Evolutionary conservation across 176 grass and related monocot species (phyloP).

Genomic region (Oryza glumipatula): DNA sequence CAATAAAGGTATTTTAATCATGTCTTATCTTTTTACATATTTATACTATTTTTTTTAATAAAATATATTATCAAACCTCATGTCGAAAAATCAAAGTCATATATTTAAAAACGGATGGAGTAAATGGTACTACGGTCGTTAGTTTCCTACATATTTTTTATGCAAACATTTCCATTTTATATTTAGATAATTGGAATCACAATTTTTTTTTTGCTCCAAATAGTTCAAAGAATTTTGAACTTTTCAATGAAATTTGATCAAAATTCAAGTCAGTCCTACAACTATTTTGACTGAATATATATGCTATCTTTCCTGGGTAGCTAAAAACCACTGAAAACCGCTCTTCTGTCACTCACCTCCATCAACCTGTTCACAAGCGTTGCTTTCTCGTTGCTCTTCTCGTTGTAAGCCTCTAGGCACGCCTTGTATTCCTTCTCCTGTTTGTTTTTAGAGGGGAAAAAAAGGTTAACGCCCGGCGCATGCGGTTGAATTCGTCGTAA

Average conservation of each 20-base stretch:
- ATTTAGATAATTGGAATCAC: background rate
- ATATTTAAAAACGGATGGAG: too few relatives aligned
- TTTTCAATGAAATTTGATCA: background rate
- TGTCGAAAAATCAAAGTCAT: too few relatives aligned
- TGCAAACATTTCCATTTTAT: background rate
- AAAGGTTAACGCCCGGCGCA: background rate
- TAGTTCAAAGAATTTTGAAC: background rate
- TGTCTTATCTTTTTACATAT: too few relatives aligned
- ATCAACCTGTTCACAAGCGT: conserved; percentile 44
- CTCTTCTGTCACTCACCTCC: conserved; percentile 26
- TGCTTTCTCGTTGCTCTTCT: conserved; percentile 52
- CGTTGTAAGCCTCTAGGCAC: conserved; percentile 42
- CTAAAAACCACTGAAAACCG: background rate
- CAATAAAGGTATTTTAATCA: too few relatives aligned
- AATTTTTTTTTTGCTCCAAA: background rate
- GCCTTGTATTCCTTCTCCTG: conserved; percentile 55
- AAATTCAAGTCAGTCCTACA: background rate
- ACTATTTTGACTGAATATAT: background rate
- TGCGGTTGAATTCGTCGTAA: too few relatives aligned
- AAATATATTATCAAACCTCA: too few relatives aligned
- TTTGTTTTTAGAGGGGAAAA: background rate
- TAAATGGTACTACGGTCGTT: background rate
- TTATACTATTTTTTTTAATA: too few relatives aligned
- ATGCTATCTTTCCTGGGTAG: background rate
- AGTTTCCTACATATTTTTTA: background rate